A percentile compares a stretch with the other conserved stretches of the same genome.
Evolutionary conservation across 371 early-diverging fungal species (phyloP).

Genomic region (Mortierella sp.): DNA sequence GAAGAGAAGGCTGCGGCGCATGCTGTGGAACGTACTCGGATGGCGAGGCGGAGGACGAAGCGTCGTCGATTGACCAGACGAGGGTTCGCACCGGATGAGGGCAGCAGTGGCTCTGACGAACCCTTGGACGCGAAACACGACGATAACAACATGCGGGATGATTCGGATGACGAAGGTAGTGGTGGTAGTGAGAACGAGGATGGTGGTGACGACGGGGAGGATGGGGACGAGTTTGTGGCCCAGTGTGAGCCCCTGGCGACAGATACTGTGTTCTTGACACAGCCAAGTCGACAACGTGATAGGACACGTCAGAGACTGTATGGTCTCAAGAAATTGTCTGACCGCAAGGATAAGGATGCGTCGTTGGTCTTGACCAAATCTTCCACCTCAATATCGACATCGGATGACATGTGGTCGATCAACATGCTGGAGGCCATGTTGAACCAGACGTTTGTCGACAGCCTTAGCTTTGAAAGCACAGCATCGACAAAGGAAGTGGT

Average conservation of each 20-base stretch:
- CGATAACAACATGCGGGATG: not conserved
- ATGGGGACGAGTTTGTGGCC: not conserved
- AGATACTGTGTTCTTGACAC: slow-evolving; percentile 26
- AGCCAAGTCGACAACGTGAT: slow-evolving; percentile 10
- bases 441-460: slow-evolving; percentile 37
- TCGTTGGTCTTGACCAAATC: no score
- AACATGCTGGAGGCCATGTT: slow-evolving; percentile 31
- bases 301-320: slow-evolving; percentile 24
- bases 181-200: slow-evolving; percentile 7
- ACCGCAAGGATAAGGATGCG: not conserved
- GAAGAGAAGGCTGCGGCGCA: slow-evolving; percentile 36
- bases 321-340: not conserved
- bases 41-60: slow-evolving; percentile 27
- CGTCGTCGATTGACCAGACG: slow-evolving; percentile 32
- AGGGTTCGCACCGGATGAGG: slow-evolving; percentile 42
- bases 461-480: slow-evolving; percentile 10
- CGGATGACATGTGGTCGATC: slow-evolving; percentile 9
- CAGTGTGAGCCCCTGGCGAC: slow-evolving; percentile 25
- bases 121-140: not conserved
- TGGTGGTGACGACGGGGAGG: slow-evolving; percentile 5
- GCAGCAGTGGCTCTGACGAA: slow-evolving; percentile 30
- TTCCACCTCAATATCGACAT: not conserved
- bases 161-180: not conserved
- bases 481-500: not conserved
- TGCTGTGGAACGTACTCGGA: slow-evolving; percentile 13